Evolutionary conservation across 164 flowering plant species (phyloP).

Genomic region (Amborella trichopoda): DNA sequence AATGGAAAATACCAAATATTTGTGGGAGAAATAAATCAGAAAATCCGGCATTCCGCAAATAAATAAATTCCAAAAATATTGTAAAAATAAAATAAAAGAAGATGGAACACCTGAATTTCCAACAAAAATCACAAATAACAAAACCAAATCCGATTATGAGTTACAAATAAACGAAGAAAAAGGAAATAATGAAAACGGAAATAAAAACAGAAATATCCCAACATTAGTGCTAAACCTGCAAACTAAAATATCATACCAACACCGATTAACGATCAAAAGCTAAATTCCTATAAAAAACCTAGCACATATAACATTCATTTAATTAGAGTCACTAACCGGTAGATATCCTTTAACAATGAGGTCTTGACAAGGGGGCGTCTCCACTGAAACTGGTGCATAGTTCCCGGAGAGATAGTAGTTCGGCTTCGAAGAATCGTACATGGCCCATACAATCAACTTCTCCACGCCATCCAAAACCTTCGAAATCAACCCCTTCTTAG

Average conservation of each 20-base stretch:
- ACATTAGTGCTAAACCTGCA: background rate
- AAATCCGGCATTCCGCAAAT: too few species aligned
- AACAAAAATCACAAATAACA: too few species aligned
- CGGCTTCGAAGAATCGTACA: constrained; percentile 50
- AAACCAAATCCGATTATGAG: too few species aligned
- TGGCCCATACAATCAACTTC: constrained; percentile 45
- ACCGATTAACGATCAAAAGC: background rate
- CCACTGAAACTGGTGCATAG: constrained; percentile 60
- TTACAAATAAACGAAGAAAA: background rate
- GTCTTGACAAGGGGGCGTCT: constrained; percentile 63
- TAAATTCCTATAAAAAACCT: background rate
- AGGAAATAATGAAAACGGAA: background rate
- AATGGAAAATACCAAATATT: too few species aligned
- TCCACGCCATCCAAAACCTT: constrained; percentile 41
- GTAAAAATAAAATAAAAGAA: too few species aligned
- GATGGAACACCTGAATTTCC: too few species aligned
- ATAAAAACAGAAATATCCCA: too few species aligned
- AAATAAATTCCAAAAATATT: too few species aligned
- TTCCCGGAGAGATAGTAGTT: constrained; percentile 63
- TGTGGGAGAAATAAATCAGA: too few species aligned
- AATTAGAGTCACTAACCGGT: constrained; percentile 46
- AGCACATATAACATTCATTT: background rate
- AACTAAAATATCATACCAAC: background rate
- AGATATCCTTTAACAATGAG: constrained; percentile 56
- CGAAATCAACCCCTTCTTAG: constrained; percentile 46